Evolutionary conservation across 768 basidiomycete genomes (phyloP).

Genomic region (Pleurotus giganteus): DNA sequence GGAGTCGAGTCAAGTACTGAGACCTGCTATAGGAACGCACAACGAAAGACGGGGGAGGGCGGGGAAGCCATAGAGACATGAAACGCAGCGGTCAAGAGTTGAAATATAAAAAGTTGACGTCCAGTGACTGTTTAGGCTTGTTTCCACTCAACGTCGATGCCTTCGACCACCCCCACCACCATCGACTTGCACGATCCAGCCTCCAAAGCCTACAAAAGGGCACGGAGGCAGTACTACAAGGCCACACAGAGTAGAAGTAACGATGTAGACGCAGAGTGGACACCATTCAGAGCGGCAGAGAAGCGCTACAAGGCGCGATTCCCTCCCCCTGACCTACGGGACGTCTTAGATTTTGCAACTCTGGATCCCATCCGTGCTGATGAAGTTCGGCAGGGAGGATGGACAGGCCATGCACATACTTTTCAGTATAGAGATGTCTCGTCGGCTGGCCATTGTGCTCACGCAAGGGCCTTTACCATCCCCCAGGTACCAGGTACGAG

Average conservation of each 20-base stretch:
- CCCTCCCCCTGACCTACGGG: conserved; percentile 70
- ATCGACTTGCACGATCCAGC: conserved; percentile 40
- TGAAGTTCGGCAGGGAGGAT: conserved; percentile 45
- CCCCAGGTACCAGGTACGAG: conserved; percentile 56
- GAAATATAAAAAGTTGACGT: too few species aligned
- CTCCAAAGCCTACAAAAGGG: conserved; percentile 55
- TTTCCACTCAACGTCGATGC: conserved; percentile 24
- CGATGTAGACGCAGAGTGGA: conserved; percentile 55
- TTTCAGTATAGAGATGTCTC: conserved; percentile 30
- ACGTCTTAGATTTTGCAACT: conserved; percentile 64
- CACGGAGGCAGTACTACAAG: conserved; percentile 56
- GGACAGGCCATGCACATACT: conserved; percentile 42
- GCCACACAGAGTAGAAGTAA: conserved; percentile 52
- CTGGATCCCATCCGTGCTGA: conserved; percentile 36
- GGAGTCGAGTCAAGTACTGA: conserved; percentile 17
- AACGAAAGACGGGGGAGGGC: conserved; percentile 42
- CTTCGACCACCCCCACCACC: conserved; percentile 17
- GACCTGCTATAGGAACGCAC: conserved; percentile 36
- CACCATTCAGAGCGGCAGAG: conserved; percentile 74
- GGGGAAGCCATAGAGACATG: conserved; percentile 82
- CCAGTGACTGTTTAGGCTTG: conserved; percentile 36
- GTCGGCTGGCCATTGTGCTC: conserved; percentile 14
- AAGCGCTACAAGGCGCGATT: conserved; percentile 79
- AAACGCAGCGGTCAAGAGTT: conserved; percentile 4
- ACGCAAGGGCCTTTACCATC: conserved; percentile 41